Conservation (phyloP, 441 rosid species). For the Erodium texanum region DNA sequence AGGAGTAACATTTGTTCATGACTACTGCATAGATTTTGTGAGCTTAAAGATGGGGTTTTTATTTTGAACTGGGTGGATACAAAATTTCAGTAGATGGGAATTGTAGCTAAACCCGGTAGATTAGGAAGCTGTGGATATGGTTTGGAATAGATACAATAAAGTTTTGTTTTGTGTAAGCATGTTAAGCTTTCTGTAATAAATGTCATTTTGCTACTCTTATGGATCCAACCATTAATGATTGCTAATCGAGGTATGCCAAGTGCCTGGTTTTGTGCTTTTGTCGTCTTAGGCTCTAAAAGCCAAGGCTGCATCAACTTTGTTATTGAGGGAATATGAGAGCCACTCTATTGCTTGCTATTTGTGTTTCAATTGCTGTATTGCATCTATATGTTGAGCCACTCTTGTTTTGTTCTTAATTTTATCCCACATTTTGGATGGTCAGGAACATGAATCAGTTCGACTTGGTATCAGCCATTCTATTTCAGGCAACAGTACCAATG, state of each 20-base stretch:
- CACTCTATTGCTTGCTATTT: background rate
- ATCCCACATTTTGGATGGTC: conserved; percentile 13
- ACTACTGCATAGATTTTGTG: background rate
- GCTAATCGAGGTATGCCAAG: background rate
- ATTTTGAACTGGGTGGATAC: background rate
- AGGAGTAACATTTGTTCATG: background rate
- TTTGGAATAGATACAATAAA: background rate
- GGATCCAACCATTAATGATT: background rate
- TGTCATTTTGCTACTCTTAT: background rate
- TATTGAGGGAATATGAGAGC: background rate
- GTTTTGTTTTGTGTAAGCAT: background rate
- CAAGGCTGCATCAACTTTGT: background rate
- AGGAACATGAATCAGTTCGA: conserved; percentile 45
- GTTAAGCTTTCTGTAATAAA: background rate
- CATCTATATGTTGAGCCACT: background rate
- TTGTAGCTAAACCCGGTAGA: background rate
- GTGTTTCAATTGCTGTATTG: background rate
- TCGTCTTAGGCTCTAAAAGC: background rate
- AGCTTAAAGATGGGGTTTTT: background rate
- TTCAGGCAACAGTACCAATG: conserved; percentile 26
- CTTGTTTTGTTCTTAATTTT: background rate
- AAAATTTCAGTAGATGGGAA: background rate
- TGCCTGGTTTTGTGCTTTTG: background rate
- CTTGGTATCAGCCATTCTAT: conserved; percentile 29
- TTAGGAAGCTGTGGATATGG: background rate